Base-by-base conservation (phyloP, 2,329 filamentous ascomycete genomes). In the Penicillium frequentans region DNA sequence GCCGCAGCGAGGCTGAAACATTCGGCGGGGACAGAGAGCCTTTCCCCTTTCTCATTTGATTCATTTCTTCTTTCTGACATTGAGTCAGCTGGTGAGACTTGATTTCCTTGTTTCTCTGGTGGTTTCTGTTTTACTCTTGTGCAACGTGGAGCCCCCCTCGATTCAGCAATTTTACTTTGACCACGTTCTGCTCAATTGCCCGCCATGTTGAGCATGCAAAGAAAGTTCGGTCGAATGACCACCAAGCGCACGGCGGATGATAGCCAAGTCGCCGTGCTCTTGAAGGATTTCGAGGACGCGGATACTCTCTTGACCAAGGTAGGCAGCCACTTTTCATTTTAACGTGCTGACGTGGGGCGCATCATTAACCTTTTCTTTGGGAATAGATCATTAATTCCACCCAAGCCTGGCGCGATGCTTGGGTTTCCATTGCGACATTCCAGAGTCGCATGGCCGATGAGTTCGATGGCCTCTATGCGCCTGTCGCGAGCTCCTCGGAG, bases 211-310 rank as follows among this genome's bases (percentile, higher is more conserved):
- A 66, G 67, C 56, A 83, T 95, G 76, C 87, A 92, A 70, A 82
- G 90, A 62, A 86, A 88, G 68, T 88, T 93, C 64, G 90, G 89
- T 55, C 64, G 64, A 59, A 87, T 84, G 74, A 84, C 93, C 70
- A 82, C 86, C 75, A 86, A 84, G 68, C 84, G 86, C 60, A 86
- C 87, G 24, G 89, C 88, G 55, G 89, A 95, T 73, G 88, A 91
- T 70, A 87, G 87, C 63, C 88, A 91, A 69, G 86, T 93, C 46
- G 86, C 87, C 11, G 82, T 88, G 45, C 80, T 95, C 53, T 78
- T 96, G 55, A 87, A 85, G 65, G 90, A 95, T 68, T 95, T 92
- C 70, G 88, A 91, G 65, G 87, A 93, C 73, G 89, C 88, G 26
- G 89, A 95, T 72, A 84, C 84, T 64, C 83, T 93, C 70, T 81